Conservation (phyloP, 208 protist genomes). For the Wallacemonas rigidus region DNA sequence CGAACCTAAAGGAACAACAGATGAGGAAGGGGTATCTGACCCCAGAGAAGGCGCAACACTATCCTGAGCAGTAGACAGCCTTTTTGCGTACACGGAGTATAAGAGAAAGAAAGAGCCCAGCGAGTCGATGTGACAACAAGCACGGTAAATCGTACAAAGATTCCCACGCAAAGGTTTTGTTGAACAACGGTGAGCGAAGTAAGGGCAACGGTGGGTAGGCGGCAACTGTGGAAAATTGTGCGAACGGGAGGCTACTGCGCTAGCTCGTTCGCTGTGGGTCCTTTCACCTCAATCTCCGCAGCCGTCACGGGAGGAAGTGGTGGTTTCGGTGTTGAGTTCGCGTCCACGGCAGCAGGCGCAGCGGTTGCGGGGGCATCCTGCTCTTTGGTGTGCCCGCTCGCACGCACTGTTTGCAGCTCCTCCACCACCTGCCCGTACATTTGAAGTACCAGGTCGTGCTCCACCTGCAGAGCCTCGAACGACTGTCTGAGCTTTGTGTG, state of each 20-base stretch:
- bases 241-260: background rate
- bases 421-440: slow-evolving; percentile 84
- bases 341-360: background rate
- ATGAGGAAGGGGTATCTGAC: no score
- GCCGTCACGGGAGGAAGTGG: background rate
- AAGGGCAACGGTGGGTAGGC: no score
- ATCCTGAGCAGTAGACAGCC: no score
- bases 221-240: no score
- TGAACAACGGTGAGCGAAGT: no score
- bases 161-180: no score
- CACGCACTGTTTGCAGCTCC: slow-evolving; percentile 26
- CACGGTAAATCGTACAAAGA: no score
- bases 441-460: slow-evolving; percentile 78
- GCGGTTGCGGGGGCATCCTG: background rate
- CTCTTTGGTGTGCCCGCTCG: background rate
- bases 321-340: background rate
- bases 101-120: no score
- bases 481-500: slow-evolving; percentile 27
- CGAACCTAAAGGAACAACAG: no score
- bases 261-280: background rate
- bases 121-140: no score
- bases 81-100: no score
- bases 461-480: slow-evolving; percentile 38
- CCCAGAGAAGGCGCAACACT: no score
- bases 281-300: background rate